A percentile compares a stretch with the other conserved stretches of the same genome.
These are phyloP conservation scores for Pleurotus salmoneostramineus DNA, from an alignment of 768 basidiomycete genomes.

Conservation along the genomic window DNA sequence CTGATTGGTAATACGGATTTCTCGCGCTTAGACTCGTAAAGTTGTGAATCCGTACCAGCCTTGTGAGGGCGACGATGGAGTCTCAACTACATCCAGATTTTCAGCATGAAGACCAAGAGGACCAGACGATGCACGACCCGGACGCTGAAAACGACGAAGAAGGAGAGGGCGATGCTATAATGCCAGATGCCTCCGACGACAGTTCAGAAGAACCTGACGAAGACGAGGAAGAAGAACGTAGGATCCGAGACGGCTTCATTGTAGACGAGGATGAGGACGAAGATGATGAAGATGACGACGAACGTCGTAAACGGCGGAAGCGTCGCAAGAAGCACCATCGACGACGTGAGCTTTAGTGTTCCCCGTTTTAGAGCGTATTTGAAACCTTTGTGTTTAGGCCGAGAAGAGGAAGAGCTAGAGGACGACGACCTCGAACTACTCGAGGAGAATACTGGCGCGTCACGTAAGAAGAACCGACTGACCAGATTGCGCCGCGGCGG, in stretches of 20 bases:
- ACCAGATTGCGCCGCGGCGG: constrained; percentile 70
- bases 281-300: constrained; percentile 68
- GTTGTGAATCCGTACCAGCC: background rate
- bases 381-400: constrained; percentile 11
- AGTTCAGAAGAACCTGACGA: constrained; percentile 91
- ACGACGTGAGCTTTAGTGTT: constrained; percentile 33
- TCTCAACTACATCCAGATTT: constrained; percentile 2
- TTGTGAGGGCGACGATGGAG: background rate
- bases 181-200: constrained; percentile 62
- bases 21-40: background rate
- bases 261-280: constrained; percentile 89
- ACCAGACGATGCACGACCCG: constrained; percentile 60
- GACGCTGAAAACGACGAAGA: constrained; percentile 43
- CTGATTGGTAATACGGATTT: too few relatives aligned
- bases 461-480: constrained; percentile 66
- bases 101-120: constrained; percentile 21
- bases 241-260: constrained; percentile 86
- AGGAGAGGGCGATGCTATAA: constrained; percentile 51
- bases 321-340: constrained; percentile 67
- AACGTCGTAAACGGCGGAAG: constrained; percentile 52
- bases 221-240: constrained; percentile 81
- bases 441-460: constrained; percentile 87
- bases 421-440: constrained; percentile 90
- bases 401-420: constrained; percentile 62
- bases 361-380: constrained; percentile 1